Evolutionary conservation across 2,329 filamentous ascomycete genomes (phyloP), one percentile per base, ranked within the genome.

Genomic region (Fusarium ramigenum): DNA sequence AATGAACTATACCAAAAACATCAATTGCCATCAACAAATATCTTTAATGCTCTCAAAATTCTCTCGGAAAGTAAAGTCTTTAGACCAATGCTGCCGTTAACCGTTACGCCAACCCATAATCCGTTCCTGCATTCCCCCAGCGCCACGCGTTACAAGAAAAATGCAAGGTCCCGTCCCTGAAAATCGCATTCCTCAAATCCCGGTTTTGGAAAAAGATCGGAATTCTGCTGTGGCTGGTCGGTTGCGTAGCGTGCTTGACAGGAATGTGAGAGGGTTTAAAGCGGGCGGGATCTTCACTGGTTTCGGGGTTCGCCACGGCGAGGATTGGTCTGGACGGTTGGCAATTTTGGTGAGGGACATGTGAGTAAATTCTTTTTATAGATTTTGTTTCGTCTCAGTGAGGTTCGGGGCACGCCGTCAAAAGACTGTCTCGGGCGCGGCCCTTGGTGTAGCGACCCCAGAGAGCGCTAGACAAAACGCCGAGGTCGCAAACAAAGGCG

Each of bases 201-300:
- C 56, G 49, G 53, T 32, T 54, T 30, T 58, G 44, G 57, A 2
- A 52, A 52, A 43, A 15, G 62, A 36, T 63, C 61, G 53, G 57
- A 67, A 49, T 46, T 40, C 59, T 60, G n/a, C 15, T 14, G 54
- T 71, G 70, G 70, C 54, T 68, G 53, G 37, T 1, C 5, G 19
- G 15, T 14, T 23, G 14, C 42, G 25, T 47, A n/a, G 39, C 44
- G 36, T 19, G 19, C 10, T 15, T 11, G 9, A 9, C 4, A 39
- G 71, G 71, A 74, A 74, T 74, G 71, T 42, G 28, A 5, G 30
- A 54, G 19, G 43, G 28, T 40, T 32, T n/a, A 50, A 66, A 58
- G 25, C 19, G 18, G 46, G 7, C n/a, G 28, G 23, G 52, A 61
- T 59, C 46, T 18, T 50, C 11, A 37, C 36, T 42, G 62, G 19